phyloP scores from a whole-genome alignment of 257 asterid species.

The Solanum chiquidenum region DNA sequence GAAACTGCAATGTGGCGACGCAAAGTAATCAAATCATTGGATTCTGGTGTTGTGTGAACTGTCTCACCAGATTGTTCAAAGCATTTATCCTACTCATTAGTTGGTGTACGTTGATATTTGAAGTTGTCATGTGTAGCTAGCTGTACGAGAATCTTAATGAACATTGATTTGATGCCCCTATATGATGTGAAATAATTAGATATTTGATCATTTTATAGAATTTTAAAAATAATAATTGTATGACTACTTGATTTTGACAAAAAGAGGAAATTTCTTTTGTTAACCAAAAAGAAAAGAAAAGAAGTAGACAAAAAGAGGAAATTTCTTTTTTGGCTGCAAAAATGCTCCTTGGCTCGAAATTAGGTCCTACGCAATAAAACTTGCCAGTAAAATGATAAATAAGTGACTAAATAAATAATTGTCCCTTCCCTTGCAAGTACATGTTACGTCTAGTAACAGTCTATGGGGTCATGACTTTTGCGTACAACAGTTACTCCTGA shows the following conservation, averaged over 20 bases:
- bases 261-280: background rate
- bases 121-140: background rate
- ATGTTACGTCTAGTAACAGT: background rate
- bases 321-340: background rate
- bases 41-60: slow-evolving; percentile 17
- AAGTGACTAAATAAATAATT: background rate
- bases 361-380: too few relatives aligned
- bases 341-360: background rate
- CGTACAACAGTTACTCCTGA: background rate
- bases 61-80: background rate
- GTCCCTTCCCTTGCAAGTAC: background rate
- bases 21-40: slow-evolving; percentile 54
- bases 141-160: background rate
- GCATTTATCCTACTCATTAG: background rate
- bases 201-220: background rate
- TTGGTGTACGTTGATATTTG: background rate
- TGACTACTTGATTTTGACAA: background rate
- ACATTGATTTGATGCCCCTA: background rate
- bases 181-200: background rate
- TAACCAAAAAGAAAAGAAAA: too few relatives aligned
- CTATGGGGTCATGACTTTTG: background rate
- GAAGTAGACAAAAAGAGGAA: too few relatives aligned
- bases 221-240: background rate
- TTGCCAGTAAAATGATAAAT: too few relatives aligned
- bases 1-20: slow-evolving; percentile 81